These are phyloP conservation scores for Candida odintsovae DNA, from an alignment of 805 yeast genomes.

Conservation along the genomic window DNA sequence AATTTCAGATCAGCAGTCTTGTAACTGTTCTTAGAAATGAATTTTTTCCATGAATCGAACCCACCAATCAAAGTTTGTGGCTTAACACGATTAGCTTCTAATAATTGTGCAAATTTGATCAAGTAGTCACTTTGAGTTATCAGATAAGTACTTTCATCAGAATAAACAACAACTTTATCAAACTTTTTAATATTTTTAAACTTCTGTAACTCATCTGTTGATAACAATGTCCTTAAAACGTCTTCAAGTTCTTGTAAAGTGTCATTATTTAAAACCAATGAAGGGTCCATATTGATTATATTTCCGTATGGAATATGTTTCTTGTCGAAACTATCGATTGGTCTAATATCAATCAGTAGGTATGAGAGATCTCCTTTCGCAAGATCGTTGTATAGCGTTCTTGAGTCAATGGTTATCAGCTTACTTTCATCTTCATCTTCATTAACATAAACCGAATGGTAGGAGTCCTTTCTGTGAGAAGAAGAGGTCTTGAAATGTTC, in stretches of 20 bases:
- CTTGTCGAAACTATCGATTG: constrained; percentile 25
- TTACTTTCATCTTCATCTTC: constrained; percentile 42
- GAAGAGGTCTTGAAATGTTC: constrained; percentile 7
- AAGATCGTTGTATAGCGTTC: constrained; percentile 35
- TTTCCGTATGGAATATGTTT: constrained; percentile 34
- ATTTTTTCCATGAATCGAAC: constrained; percentile 36
- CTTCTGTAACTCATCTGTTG: constrained; percentile 10
- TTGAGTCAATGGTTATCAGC: constrained; percentile 27
- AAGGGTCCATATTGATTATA: constrained; percentile 36
- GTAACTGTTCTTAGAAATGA: constrained; percentile 25
- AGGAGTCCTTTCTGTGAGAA: constrained; percentile 31
- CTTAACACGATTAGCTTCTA: constrained; percentile 9
- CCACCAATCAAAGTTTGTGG: constrained; percentile 37
- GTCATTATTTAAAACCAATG: constrained; percentile 28
- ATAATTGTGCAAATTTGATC: constrained; percentile 23
- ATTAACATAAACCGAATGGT: constrained; percentile 34
- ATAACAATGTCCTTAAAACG: constrained; percentile 2
- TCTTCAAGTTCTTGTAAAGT: constrained; percentile 25
- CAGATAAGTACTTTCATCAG: constrained; percentile 31
- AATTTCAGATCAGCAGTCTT: constrained; percentile 17
- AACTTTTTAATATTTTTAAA: constrained; percentile 28
- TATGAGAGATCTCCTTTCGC: constrained; percentile 35
- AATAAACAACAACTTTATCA: constrained; percentile 33
- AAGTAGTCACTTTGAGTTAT: constrained; percentile 26
- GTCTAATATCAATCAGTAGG: constrained; percentile 36